Conservation (phyloP, 371 early-diverging fungal genomes). For the Mucor ambiguus region DNA sequence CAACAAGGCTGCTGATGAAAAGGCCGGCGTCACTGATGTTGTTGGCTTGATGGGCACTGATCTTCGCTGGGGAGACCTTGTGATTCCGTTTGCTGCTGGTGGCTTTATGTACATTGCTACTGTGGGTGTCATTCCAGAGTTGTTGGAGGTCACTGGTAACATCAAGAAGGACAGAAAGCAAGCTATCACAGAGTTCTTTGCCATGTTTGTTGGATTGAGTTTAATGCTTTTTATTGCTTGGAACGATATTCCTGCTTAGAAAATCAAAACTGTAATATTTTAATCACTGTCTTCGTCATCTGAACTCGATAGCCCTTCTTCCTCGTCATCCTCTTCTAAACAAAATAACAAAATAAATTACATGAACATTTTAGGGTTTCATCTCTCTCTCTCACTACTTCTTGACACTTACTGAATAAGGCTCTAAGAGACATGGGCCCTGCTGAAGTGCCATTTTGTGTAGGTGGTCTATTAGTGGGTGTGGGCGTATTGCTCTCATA, state of each 20-base stretch:
- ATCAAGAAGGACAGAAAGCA: constrained; percentile 33
- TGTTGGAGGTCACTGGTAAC: constrained; percentile 6
- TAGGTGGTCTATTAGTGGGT: background rate
- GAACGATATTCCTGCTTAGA: constrained; percentile 40
- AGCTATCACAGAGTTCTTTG: constrained; percentile 52
- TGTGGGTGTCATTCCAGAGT: constrained; percentile 84
- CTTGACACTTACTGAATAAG: constrained; percentile 21
- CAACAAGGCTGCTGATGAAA: constrained; percentile 23
- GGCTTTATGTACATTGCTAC: constrained; percentile 91
- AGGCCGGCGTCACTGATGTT: constrained; percentile 21
- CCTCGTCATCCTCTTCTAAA: constrained; percentile 24
- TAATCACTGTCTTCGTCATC: constrained; percentile 14
- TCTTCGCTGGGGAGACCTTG: constrained; percentile 61
- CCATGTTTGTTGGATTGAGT: constrained; percentile 61
- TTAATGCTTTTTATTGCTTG: constrained; percentile 64
- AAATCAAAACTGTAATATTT: background rate
- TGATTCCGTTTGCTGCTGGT: constrained; percentile 88
- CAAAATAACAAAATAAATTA: background rate
- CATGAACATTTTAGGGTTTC: background rate
- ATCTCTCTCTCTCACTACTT: background rate
- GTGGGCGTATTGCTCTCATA: constrained; percentile 14
- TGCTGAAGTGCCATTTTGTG: background rate
- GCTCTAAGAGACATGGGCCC: constrained; percentile 29
- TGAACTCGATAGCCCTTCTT: constrained; percentile 21
- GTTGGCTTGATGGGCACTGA: constrained; percentile 35